Base-by-base conservation (phyloP, 805 yeast genomes). In the Ogataea glucozyma region DNA sequence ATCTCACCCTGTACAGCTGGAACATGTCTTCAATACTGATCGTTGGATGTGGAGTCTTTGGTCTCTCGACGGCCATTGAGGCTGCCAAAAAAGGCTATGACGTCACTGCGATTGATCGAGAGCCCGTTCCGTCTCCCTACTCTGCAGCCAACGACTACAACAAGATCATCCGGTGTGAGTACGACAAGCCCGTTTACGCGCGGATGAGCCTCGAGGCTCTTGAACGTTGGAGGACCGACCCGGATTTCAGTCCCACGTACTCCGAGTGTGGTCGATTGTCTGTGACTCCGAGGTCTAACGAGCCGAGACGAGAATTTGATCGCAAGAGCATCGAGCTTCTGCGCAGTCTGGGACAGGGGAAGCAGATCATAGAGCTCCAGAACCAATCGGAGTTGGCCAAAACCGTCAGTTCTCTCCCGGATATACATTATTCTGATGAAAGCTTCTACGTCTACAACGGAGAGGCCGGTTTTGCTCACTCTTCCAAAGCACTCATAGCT, bases 121-220 rank as follows among this genome's bases (percentile, higher is more conserved):
- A 63, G 44, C 58, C 65, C 7, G 65, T 70, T 1, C 78, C 78
- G 4, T 71, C 76, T 2, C 67, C 69, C 2, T 58, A 64, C 56
- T 69, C 78, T 2, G 78, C 79, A 21, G 70, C 78, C 8, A 67
- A 64, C 41, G 81, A 76, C 47, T 61, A 63, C 42, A 75, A 75
- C 52, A 74, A 76, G 52, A 74, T 76, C 40, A 65, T 76, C 13
- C 61, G 80, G 31, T 61, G 72, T 2, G 80, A 75, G 47, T 75
- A 76, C 47, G 57, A 66, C 12, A 74, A 72, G 36, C 38, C 56
- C 11, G 52, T 64, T 13, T 74, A 75, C 44, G 61, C 77, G 2
- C 57, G 60, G 36, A 44, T 76, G 50, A 62, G 76, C 3, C 60
- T 73, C 3, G 79, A 76, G 47, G 78, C 80, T 1, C 51, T 71